phyloP scores from a whole-genome alignment of 1,284 basidiomycete genomes.

The Ceratorhiza oryzae-sativae region DNA sequence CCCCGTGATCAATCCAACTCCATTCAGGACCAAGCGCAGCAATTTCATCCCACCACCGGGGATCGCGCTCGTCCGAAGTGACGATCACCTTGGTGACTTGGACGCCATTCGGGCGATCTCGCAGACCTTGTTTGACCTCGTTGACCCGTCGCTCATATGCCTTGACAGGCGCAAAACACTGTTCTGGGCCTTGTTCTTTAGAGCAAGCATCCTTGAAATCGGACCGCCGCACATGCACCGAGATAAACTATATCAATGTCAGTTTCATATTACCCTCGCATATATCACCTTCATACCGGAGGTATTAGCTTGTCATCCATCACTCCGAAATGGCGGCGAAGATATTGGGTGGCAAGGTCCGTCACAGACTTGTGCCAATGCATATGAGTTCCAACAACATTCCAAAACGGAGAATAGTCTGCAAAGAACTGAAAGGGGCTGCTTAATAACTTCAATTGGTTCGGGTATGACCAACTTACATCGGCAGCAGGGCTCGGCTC shows the following conservation, averaged over 20 bases:
- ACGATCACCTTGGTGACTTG: constrained; percentile 65
- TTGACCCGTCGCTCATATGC: constrained; percentile 65
- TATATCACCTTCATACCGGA: not conserved
- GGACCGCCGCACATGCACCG: constrained; percentile 67
- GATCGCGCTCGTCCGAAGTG: constrained; percentile 72
- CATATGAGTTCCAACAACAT: constrained; percentile 38
- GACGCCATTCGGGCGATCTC: constrained; percentile 54
- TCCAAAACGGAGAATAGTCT: constrained; percentile 39
- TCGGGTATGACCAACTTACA: constrained; percentile 5
- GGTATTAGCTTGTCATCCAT: not conserved
- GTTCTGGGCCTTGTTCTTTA: constrained; percentile 47
- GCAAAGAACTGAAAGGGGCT: constrained; percentile 19
- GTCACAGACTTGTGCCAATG: constrained; percentile 24
- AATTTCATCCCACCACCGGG: constrained; percentile 69
- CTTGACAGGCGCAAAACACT: constrained; percentile 68
- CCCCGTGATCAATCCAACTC: constrained; percentile 64
- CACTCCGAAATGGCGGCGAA: constrained; percentile 37
- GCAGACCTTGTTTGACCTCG: constrained; percentile 65
- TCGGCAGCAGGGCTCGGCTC: constrained; percentile 43
- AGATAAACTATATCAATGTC: constrained; percentile 59
- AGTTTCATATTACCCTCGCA: not conserved
- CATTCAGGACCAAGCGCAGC: constrained; percentile 60
- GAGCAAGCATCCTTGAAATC: constrained; percentile 61
- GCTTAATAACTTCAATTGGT: not conserved
- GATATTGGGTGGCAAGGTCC: constrained; percentile 38